These are phyloP conservation scores for Coprinopsis cinerea DNA, from an alignment of 768 basidiomycete species.

Conservation along the genomic window DNA sequence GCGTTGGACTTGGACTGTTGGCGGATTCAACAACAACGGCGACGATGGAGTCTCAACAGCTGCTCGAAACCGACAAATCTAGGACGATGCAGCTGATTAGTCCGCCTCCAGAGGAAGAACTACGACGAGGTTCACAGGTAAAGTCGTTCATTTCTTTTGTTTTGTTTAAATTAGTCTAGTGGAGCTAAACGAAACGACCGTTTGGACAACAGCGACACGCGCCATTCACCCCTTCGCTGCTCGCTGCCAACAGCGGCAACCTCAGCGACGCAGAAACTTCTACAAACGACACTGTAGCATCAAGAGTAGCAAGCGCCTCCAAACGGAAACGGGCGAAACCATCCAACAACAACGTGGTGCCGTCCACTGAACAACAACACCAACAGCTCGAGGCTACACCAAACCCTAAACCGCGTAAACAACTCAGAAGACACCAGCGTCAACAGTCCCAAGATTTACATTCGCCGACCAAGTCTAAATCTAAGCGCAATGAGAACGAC, in stretches of 20 bases:
- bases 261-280: background rate
- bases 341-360: no score
- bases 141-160: background rate
- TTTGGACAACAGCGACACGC: slow-evolving; percentile 9
- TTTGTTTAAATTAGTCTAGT: slow-evolving; percentile 1
- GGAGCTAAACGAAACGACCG: background rate
- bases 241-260: slow-evolving; percentile 5
- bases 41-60: no score
- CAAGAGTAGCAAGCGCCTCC: no score
- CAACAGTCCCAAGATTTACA: background rate
- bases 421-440: background rate
- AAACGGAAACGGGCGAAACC: no score
- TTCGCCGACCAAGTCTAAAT: background rate
- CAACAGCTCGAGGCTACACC: slow-evolving; percentile 2
- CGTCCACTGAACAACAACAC: background rate
- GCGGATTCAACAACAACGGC: no score
- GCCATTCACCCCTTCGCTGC: slow-evolving; percentile 20
- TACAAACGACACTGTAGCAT: background rate
- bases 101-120: slow-evolving; percentile 56
- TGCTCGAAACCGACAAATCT: no score
- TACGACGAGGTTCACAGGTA: slow-evolving; percentile 27
- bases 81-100: slow-evolving; percentile 45
- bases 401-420: slow-evolving; percentile 7
- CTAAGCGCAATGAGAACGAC: background rate
- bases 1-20: no score